These are phyloP conservation scores for Penicillium herquei DNA, from an alignment of 495 filamentous ascomycete genomes.

Conservation along the genomic window DNA sequence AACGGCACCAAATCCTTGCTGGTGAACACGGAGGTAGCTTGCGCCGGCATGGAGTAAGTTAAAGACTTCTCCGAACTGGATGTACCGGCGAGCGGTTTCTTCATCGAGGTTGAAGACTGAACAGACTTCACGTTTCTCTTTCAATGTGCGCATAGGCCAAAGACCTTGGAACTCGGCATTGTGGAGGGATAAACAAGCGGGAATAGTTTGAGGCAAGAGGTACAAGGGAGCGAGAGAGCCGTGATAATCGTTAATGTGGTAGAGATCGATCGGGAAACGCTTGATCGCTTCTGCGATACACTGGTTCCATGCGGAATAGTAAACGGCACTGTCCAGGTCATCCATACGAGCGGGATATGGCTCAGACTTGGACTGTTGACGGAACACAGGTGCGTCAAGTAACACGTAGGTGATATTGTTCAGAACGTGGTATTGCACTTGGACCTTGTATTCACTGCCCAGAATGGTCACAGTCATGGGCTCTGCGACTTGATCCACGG, in stretches of 20 bases:
- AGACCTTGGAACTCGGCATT: slow-evolving; percentile 75
- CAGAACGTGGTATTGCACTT: slow-evolving; percentile 63
- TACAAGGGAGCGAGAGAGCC: slow-evolving; percentile 71
- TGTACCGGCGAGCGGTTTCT: slow-evolving; percentile 38
- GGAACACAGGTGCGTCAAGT: slow-evolving; percentile 69
- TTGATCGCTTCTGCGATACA: slow-evolving; percentile 64
- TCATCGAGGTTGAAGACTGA: slow-evolving; percentile 61
- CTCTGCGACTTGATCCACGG: slow-evolving; percentile 56
- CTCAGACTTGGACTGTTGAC: slow-evolving; percentile 65
- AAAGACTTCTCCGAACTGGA: slow-evolving; percentile 67
- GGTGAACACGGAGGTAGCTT: slow-evolving; percentile 71
- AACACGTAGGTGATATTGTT: slow-evolving; percentile 73
- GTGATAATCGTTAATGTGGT: slow-evolving; percentile 83
- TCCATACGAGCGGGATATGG: slow-evolving; percentile 74
- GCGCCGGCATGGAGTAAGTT: slow-evolving; percentile 72
- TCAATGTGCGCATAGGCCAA: slow-evolving; percentile 72
- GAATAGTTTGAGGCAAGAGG: slow-evolving; percentile 58
- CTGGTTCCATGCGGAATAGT: slow-evolving; percentile 73
- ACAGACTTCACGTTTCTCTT: slow-evolving; percentile 67
- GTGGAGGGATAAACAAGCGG: slow-evolving; percentile 51
- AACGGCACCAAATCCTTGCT: slow-evolving; percentile 72
- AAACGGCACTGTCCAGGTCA: slow-evolving; percentile 67
- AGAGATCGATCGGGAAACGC: slow-evolving; percentile 64
- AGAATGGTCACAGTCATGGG: slow-evolving; percentile 64
- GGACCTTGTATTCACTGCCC: slow-evolving; percentile 60